These are phyloP conservation scores for Raphanus raphanistrum DNA, from an alignment of 345 rosid genomes.

Conservation along the genomic window DNA sequence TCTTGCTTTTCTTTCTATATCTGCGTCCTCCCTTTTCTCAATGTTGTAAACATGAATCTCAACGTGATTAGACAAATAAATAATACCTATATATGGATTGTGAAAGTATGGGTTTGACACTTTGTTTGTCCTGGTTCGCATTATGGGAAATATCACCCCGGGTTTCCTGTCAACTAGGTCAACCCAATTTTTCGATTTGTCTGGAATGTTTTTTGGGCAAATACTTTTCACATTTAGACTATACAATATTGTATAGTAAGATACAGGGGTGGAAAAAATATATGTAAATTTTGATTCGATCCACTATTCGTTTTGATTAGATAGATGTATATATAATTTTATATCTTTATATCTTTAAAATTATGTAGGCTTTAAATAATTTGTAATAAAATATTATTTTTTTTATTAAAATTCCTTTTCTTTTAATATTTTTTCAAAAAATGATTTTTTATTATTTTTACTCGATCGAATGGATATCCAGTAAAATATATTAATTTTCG, in stretches of 20 bases:
- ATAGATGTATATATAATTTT: too few relatives aligned
- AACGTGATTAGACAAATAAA: constrained; percentile 17
- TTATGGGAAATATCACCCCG: constrained; percentile 21
- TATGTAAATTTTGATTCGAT: too few relatives aligned
- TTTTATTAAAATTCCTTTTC: too few relatives aligned
- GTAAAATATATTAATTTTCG: too few relatives aligned
- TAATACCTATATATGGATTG: not conserved
- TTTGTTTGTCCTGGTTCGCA: constrained; percentile 31
- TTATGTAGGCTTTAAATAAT: too few relatives aligned
- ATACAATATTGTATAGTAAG: not conserved
- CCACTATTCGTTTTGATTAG: too few relatives aligned
- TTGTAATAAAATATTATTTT: too few relatives aligned
- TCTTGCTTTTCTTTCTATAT: constrained; percentile 9
- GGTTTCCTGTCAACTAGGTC: constrained; percentile 10
- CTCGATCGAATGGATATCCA: too few relatives aligned
- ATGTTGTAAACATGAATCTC: constrained; percentile 11
- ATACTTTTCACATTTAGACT: constrained; percentile 8
- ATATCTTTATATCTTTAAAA: too few relatives aligned
- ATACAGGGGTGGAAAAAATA: not conserved
- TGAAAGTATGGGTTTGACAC: not conserved
- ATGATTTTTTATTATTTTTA: too few relatives aligned
- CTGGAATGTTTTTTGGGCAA: not conserved
- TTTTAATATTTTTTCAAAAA: too few relatives aligned
- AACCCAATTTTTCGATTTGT: constrained; percentile 13
- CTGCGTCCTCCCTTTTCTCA: constrained; percentile 16